phyloP scores from a whole-genome alignment of 2,329 filamentous ascomycete genomes.

The Sporothrix pallida region DNA sequence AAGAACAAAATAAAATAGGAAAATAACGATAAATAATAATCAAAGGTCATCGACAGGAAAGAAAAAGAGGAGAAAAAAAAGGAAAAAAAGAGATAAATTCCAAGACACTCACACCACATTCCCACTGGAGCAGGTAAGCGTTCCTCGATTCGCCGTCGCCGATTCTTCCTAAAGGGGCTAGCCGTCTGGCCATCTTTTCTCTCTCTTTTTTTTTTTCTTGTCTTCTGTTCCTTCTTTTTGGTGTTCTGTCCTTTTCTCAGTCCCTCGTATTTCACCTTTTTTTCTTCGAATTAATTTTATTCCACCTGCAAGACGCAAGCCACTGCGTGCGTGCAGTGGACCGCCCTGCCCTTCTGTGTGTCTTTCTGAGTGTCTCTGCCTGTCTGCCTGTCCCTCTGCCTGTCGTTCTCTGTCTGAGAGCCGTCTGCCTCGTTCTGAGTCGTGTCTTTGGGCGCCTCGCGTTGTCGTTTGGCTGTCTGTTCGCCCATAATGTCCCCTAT shows the following conservation, averaged over 20 bases:
- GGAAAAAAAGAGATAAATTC: conserved; percentile 9
- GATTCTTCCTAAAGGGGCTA: conserved; percentile 23
- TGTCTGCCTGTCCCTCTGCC: background rate
- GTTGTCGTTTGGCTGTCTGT: background rate
- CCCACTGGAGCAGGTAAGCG: background rate
- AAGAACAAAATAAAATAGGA: background rate
- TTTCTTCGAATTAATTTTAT: conserved; percentile 25
- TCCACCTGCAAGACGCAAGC: conserved; percentile 10
- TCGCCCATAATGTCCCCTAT: background rate
- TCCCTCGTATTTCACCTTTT: conserved; percentile 22
- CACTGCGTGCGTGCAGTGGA: conserved; percentile 9
- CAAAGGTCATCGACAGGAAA: background rate
- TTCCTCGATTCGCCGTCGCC: conserved; percentile 30
- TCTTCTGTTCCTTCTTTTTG: background rate
- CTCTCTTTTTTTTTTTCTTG: conserved; percentile 6
- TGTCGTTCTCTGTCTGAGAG: background rate
- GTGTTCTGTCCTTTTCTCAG: background rate
- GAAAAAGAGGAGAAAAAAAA: background rate
- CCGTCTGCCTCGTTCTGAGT: conserved; percentile 5
- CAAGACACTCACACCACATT: conserved; percentile 16
- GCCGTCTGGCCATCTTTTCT: background rate
- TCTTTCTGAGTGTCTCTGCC: background rate
- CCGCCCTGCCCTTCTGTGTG: conserved; percentile 2
- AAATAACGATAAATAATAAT: background rate
- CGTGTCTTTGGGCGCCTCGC: conserved; percentile 15